Percentiles rank a stretch among this genome's conserved stretches.
These are phyloP conservation scores for Ogataea haglerorum DNA, from an alignment of 805 yeast species.

Conservation along the genomic window DNA sequence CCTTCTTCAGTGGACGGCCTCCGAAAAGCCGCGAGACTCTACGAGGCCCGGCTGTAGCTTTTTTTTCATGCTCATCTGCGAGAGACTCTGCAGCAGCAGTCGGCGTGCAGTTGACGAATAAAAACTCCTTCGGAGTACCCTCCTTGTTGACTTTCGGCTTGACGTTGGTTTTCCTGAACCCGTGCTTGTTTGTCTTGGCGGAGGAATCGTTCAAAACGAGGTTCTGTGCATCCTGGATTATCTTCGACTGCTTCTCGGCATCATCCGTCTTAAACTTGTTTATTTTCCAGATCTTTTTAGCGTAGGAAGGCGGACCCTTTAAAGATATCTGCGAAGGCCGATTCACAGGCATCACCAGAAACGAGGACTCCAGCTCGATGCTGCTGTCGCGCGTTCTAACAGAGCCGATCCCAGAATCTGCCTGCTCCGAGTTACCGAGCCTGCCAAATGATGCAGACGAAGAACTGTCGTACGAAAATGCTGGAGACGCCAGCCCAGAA, in stretches of 20 bases:
- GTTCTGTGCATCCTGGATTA: slow-evolving; percentile 27
- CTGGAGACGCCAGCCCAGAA: neutral
- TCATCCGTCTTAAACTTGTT: slow-evolving; percentile 31
- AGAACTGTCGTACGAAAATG: neutral
- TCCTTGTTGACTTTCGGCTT: slow-evolving; percentile 33
- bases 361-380: neutral
- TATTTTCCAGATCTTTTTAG: slow-evolving; percentile 31
- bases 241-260: slow-evolving; percentile 31
- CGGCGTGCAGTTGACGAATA: slow-evolving; percentile 33
- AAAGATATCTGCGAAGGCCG: neutral
- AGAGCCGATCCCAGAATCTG: neutral
- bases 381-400: neutral
- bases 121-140: slow-evolving; percentile 32
- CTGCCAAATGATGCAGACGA: neutral
- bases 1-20: slow-evolving; percentile 16
- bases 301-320: slow-evolving; percentile 11
- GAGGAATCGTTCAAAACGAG: slow-evolving; percentile 16
- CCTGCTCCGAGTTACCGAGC: neutral
- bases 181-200: slow-evolving; percentile 25
- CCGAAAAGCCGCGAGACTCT: slow-evolving; percentile 23
- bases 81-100: slow-evolving; percentile 7
- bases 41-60: slow-evolving; percentile 10
- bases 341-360: neutral
- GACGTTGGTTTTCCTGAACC: slow-evolving; percentile 26
- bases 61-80: slow-evolving; percentile 16